Evolutionary conservation across 108 stramenopile species (phyloP), one percentile per base, ranked within the genome.

Genomic region (Schizochytrium sp.): DNA sequence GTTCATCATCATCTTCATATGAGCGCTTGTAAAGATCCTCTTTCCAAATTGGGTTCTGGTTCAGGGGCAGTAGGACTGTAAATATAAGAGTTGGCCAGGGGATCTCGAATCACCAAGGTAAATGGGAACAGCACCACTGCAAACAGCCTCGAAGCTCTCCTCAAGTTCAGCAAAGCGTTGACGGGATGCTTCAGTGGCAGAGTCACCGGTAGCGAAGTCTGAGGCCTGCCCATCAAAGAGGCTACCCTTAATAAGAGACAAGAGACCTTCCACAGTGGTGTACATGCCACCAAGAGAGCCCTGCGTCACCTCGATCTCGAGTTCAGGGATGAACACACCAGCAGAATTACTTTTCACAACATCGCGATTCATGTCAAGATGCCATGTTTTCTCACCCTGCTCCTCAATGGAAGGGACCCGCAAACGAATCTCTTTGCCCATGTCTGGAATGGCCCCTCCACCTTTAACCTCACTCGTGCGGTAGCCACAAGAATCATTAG

Each of bases 21-120:
- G 87, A 56, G 50, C 91, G 89, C 4, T 8, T 40, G 72, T 61
- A 91, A 38, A 57, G 17, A 17, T 2, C 87, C 61, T 40, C 7
- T 13, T 13, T 2, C n/a, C 46, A 89, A 53, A 57, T 76, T 72
- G 4, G 87, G 59, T 4, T 87, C 89, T 3, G 38, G 72, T 1
- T 42, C 83, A 5, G 47, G 56, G 46, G 46, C 45, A 13, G 47
- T 42, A 3, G 89, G 83, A 10, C 46, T 49, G 88, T 64, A 49
- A 3, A 98, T 90, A 90, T 95, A 98, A n/a, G 96, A 96, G 91
- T 97, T 97, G 10, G 95, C 95, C 55, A 98, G 89, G 10, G 98
- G 96, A 90, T 98, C 98, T 0, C 73, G 87, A 3, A 98, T 90
- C 55, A 94, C 89, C 4, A 98, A 88, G 10, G 95, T 95, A 90